Percentiles rank a stretch among this genome's conserved stretches.
Conservation (phyloP, 1,284 basidiomycete species). For the Apiotrichum akiyoshidainum region DNA sequence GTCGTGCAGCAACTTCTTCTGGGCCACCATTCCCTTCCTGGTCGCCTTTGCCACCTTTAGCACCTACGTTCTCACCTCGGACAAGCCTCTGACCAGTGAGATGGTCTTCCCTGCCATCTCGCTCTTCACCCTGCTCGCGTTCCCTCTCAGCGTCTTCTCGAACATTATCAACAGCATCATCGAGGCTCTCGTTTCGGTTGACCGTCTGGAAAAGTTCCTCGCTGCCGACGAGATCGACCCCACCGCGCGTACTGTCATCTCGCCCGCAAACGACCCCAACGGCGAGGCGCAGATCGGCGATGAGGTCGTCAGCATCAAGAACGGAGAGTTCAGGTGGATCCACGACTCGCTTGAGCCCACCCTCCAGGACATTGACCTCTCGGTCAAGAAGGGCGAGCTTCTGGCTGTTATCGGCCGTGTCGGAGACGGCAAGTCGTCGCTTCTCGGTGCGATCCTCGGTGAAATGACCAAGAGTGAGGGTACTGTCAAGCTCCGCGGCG, state of each 20-base stretch:
- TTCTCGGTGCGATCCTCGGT: constrained; percentile 57
- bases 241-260: constrained; percentile 61
- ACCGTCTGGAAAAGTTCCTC: constrained; percentile 75
- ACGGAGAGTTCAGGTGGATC: constrained; percentile 77
- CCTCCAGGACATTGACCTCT: constrained; percentile 72
- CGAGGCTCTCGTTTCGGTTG: constrained; percentile 74
- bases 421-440: constrained; percentile 78
- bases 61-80: constrained; percentile 67
- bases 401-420: constrained; percentile 83
- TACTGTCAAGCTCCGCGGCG: constrained; percentile 66
- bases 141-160: constrained; percentile 68
- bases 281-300: constrained; percentile 59
- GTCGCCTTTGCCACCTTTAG: constrained; percentile 85
- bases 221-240: constrained; percentile 73
- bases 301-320: constrained; percentile 66
- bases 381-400: constrained; percentile 78
- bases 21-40: constrained; percentile 55
- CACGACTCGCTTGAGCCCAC: constrained; percentile 59
- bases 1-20: constrained; percentile 33
- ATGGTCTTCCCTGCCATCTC: constrained; percentile 93
- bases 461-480: constrained; percentile 82
- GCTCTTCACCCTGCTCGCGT: constrained; percentile 87
- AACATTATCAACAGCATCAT: constrained; percentile 52
- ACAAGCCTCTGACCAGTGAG: constrained; percentile 76
- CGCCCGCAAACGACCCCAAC: constrained; percentile 50